phyloP scores from a whole-genome alignment of 768 basidiomycete species.

The Neoboletus magnificus region DNA sequence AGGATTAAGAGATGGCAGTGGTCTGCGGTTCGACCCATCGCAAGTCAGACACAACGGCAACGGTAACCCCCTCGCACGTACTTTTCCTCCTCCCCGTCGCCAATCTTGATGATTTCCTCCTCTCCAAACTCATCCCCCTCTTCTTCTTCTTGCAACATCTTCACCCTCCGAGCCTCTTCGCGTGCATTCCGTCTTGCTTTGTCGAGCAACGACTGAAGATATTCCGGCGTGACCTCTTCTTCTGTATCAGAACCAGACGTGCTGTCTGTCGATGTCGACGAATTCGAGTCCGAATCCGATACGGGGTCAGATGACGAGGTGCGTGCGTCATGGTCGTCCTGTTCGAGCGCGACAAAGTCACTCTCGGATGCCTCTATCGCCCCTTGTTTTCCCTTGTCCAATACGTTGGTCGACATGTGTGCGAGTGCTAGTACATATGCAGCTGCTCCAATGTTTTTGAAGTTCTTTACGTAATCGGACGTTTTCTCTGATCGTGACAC shows the following conservation, averaged over 20 bases:
- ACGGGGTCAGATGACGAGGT: neutral
- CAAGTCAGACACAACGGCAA: neutral
- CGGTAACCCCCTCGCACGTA: constrained; percentile 29
- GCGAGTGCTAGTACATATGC: neutral
- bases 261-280: constrained; percentile 34
- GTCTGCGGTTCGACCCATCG: constrained; percentile 33
- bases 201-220: constrained; percentile 60
- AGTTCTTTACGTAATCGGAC: constrained; percentile 17
- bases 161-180: constrained; percentile 28
- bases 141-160: constrained; percentile 24
- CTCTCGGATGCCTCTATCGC: neutral
- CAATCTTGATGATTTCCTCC: constrained; percentile 52
- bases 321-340: neutral
- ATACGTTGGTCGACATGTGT: constrained; percentile 2
- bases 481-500: neutral
- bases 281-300: constrained; percentile 29
- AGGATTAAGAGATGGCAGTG: constrained; percentile 63
- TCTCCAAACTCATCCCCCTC: constrained; percentile 39
- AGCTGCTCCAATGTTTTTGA: neutral
- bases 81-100: constrained; percentile 31
- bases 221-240: constrained; percentile 52
- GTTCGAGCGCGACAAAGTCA: constrained; percentile 1
- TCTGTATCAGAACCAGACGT: constrained; percentile 35
- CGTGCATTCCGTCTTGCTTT: constrained; percentile 54
- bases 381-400: constrained; percentile 6